These are phyloP conservation scores for Trypanosomatidae sp. DNA, from an alignment of 208 protist genomes.

Conservation along the genomic window DNA sequence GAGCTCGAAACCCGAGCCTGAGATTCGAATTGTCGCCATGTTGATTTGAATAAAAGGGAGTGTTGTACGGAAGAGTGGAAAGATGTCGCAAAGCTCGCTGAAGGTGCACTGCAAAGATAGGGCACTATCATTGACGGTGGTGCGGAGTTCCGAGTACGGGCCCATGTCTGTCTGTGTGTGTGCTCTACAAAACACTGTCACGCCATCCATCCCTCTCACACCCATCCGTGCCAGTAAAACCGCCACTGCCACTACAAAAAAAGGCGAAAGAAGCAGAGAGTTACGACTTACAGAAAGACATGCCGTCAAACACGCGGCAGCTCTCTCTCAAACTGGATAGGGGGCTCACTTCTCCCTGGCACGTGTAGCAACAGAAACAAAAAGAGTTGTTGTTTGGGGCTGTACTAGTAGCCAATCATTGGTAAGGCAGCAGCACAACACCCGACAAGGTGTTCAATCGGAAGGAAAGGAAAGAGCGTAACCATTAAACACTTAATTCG, in stretches of 20 bases:
- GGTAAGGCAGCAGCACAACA: background rate
- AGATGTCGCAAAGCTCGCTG: background rate
- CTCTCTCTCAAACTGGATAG: background rate
- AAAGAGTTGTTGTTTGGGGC: background rate
- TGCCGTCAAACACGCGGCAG: background rate
- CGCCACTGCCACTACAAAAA: background rate
- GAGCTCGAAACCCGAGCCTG: background rate
- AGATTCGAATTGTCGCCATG: background rate
- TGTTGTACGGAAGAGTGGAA: background rate
- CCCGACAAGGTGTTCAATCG: background rate
- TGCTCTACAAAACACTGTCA: background rate
- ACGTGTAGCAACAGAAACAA: background rate
- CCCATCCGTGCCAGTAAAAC: background rate
- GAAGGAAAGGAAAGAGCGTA: background rate
- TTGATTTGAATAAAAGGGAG: background rate
- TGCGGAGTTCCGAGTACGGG: too few species aligned
- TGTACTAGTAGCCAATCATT: background rate
- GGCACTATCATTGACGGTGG: background rate
- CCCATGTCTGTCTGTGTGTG: background rate
- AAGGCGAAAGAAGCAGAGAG: background rate
- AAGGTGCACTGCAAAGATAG: background rate
- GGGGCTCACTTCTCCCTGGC: background rate
- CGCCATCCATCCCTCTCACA: background rate
- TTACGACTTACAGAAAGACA: background rate
- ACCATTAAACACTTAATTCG: background rate